These are phyloP conservation scores for Claviceps africana DNA, from an alignment of 2,329 filamentous ascomycete species.

Conservation along the genomic window DNA sequence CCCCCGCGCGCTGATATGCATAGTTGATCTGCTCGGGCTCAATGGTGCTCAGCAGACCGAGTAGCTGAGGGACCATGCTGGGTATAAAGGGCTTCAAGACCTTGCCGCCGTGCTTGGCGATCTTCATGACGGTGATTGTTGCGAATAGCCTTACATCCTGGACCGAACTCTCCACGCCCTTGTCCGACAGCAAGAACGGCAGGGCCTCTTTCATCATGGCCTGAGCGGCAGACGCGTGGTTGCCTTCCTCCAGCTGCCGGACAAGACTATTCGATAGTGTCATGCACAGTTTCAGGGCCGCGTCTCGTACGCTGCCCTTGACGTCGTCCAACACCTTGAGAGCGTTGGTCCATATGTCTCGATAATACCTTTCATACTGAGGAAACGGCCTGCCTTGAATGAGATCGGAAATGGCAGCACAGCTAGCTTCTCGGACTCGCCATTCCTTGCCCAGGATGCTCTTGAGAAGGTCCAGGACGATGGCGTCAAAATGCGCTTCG, in stretches of 20 bases:
- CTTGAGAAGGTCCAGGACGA: constrained; percentile 74
- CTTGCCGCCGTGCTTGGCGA: constrained; percentile 78
- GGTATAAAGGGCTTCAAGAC: constrained; percentile 69
- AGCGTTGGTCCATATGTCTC: constrained; percentile 70
- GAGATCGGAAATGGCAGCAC: constrained; percentile 75
- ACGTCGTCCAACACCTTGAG: constrained; percentile 94
- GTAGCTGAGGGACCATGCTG: constrained; percentile 64
- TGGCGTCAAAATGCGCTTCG: constrained; percentile 70
- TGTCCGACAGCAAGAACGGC: constrained; percentile 78
- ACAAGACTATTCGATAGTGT: constrained; percentile 74
- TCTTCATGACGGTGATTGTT: constrained; percentile 68
- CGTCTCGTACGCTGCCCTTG: constrained; percentile 73
- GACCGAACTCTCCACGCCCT: constrained; percentile 77
- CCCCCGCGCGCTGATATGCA: constrained; percentile 77
- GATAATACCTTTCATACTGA: constrained; percentile 72
- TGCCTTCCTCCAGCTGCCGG: constrained; percentile 68
- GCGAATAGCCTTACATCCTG: constrained; percentile 79
- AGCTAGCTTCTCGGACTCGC: constrained; percentile 85
- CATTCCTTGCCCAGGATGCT: constrained; percentile 85
- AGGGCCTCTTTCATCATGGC: constrained; percentile 77
- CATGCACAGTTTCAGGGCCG: constrained; percentile 71
- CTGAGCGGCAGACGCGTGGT: constrained; percentile 52
- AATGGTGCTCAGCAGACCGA: constrained; percentile 71
- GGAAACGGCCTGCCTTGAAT: constrained; percentile 64
- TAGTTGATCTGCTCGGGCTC: constrained; percentile 88